phyloP scores from a whole-genome alignment of 345 rosid genomes.

The Rubroshorea leprosula region DNA sequence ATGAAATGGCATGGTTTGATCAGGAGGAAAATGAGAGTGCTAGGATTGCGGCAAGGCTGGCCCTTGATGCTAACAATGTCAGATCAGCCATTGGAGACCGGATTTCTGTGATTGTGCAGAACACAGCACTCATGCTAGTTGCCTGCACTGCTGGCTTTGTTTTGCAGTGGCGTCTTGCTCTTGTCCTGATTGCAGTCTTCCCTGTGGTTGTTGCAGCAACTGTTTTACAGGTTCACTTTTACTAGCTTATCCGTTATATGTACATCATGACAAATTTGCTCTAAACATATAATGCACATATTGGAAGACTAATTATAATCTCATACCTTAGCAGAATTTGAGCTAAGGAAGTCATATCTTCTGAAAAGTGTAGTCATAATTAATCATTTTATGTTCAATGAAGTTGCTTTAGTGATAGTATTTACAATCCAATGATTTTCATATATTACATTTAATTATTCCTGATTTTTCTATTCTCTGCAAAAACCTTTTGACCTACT shows the following conservation, averaged over 20 bases:
- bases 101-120: constrained; percentile 92
- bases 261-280: neutral
- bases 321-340: too few species aligned
- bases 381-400: too few species aligned
- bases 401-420: too few species aligned
- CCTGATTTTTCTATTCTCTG: too few species aligned
- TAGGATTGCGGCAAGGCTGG: constrained; percentile 78
- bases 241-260: constrained; percentile 2
- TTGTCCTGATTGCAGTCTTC: constrained; percentile 86
- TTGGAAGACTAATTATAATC: too few species aligned
- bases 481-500: too few species aligned
- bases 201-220: constrained; percentile 99
- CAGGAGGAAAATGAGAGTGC: constrained; percentile 97
- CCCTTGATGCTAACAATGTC: constrained; percentile 96
- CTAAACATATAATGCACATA: neutral
- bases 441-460: too few species aligned
- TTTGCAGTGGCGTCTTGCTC: constrained; percentile 98
- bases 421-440: too few species aligned
- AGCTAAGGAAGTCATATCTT: too few species aligned
- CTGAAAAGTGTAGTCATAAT: too few species aligned
- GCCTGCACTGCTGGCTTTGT: constrained; percentile 98
- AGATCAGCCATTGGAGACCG: constrained; percentile 98
- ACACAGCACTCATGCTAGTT: constrained; percentile 87
- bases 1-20: constrained; percentile 98
- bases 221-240: constrained; percentile 75